phyloP scores from a whole-genome alignment of 2,329 filamentous ascomycete genomes.

The Ophiocordyceps unilateralis region DNA sequence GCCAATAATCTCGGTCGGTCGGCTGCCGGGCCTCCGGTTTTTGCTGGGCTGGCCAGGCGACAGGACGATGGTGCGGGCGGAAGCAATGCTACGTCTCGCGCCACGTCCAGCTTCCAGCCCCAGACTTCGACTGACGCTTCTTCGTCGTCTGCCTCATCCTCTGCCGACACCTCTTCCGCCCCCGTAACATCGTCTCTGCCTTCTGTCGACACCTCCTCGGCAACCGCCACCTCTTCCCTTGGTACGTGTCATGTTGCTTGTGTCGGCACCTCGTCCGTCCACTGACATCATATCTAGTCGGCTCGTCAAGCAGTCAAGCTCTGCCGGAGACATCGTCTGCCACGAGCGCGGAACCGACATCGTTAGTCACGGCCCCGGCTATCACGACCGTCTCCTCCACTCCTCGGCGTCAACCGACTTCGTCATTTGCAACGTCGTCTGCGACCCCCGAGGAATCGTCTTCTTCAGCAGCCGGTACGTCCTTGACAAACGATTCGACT shows the following conservation, averaged over 20 bases:
- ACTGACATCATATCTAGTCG: not conserved
- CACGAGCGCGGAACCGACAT: slow-evolving; percentile 2
- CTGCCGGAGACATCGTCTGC: slow-evolving; percentile 4
- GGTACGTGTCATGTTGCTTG: not conserved
- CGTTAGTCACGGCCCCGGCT: slow-evolving; percentile 1
- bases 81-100: slow-evolving; percentile 9
- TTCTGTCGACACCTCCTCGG: not conserved
- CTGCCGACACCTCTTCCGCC: not conserved
- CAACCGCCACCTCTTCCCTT: not conserved
- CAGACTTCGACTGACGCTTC: not conserved
- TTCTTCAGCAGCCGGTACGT: slow-evolving; percentile 9
- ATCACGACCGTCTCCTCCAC: slow-evolving; percentile 1
- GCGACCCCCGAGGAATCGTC: slow-evolving; percentile 3
- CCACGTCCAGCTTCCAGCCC: not conserved
- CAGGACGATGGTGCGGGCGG: slow-evolving; percentile 22
- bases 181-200: not conserved
- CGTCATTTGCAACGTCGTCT: slow-evolving; percentile 1
- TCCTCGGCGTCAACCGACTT: slow-evolving; percentile 2
- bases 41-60: slow-evolving; percentile 48
- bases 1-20: slow-evolving; percentile 42
- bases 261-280: not conserved
- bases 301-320: not conserved
- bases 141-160: not conserved
- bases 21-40: slow-evolving; percentile 24
- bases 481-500: slow-evolving; percentile 11